phyloP scores from a whole-genome alignment of 2,329 filamentous ascomycete species.

The Colletotrichum gloeosporioides region DNA sequence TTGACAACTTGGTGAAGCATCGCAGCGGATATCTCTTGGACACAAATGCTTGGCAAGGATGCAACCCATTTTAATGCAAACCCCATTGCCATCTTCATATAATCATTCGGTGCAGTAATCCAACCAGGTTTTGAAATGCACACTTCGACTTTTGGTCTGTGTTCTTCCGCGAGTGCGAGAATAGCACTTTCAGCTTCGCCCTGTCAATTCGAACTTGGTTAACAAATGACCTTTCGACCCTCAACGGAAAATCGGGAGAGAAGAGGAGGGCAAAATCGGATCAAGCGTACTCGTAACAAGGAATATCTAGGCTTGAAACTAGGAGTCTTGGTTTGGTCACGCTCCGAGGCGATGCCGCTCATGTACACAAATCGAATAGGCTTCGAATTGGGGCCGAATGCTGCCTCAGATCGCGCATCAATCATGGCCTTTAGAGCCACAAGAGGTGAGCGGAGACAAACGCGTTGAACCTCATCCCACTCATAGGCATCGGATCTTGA shows the following conservation, averaged over 20 bases:
- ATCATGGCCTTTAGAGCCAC: constrained; percentile 25
- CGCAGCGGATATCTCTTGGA: constrained; percentile 44
- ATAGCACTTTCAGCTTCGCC: constrained; percentile 32
- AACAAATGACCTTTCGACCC: neutral
- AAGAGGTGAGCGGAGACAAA: constrained; percentile 45
- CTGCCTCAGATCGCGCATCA: neutral
- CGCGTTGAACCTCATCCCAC: constrained; percentile 40
- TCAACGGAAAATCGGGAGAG: neutral
- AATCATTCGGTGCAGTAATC: constrained; percentile 32
- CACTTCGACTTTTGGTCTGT: constrained; percentile 41
- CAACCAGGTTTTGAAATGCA: constrained; percentile 48
- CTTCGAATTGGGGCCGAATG: neutral
- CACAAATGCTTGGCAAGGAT: constrained; percentile 37
- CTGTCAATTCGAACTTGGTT: constrained; percentile 27
- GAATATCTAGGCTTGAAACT: constrained; percentile 43
- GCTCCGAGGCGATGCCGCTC: constrained; percentile 48
- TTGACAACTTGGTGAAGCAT: constrained; percentile 48
- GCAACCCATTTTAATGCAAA: constrained; percentile 21
- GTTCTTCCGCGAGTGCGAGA: constrained; percentile 42
- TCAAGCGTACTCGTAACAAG: constrained; percentile 34
- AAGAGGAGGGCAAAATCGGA: neutral
- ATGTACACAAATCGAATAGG: constrained; percentile 51
- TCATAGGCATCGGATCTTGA: constrained; percentile 27
- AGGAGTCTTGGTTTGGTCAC: constrained; percentile 50
- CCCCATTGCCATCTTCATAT: constrained; percentile 23